phyloP scores from a whole-genome alignment of 352 stramenopile genomes.

The Globisporangium orthogonon region DNA sequence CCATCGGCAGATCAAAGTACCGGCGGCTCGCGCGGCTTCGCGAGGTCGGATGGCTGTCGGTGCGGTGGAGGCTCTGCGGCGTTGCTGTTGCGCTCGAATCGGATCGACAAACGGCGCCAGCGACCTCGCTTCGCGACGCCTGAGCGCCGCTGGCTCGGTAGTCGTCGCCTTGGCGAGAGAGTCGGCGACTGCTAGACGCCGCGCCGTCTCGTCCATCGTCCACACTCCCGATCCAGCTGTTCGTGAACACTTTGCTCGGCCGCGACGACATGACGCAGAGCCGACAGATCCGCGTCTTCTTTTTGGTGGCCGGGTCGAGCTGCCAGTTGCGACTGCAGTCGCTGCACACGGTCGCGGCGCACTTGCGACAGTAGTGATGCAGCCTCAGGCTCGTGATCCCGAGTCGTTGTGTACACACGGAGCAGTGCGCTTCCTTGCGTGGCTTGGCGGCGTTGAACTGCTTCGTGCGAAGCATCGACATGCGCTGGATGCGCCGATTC shows the following conservation, averaged over 20 bases:
- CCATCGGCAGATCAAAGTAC: slow-evolving; percentile 14
- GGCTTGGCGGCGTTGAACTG: slow-evolving; percentile 12
- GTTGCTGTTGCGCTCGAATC: not conserved
- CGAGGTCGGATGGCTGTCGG: slow-evolving; percentile 1
- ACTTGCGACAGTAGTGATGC: slow-evolving; percentile 16
- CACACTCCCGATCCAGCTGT: not conserved
- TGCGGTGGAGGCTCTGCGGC: not conserved
- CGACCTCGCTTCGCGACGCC: not conserved
- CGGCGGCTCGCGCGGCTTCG: not conserved
- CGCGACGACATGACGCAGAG: slow-evolving; percentile 8
- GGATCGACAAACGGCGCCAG: too few species aligned
- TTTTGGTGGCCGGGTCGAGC: slow-evolving; percentile 2
- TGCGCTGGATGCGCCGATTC: slow-evolving; percentile 14
- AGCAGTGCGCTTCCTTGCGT: slow-evolving; percentile 10
- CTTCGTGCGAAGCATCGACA: slow-evolving; percentile 14
- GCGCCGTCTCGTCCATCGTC: not conserved
- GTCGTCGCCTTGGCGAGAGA: not conserved
- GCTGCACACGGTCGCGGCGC: slow-evolving; percentile 12
- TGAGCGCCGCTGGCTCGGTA: not conserved
- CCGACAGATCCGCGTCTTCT: slow-evolving; percentile 16
- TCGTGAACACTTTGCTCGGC: not conserved
- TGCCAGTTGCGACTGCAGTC: slow-evolving; percentile 14
- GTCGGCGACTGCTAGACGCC: not conserved
- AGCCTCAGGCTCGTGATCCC: slow-evolving; percentile 10
- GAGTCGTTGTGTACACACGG: slow-evolving; percentile 15